phyloP scores from a whole-genome alignment of 75 land plant genomes.

The Cunninghamia lanceolata region DNA sequence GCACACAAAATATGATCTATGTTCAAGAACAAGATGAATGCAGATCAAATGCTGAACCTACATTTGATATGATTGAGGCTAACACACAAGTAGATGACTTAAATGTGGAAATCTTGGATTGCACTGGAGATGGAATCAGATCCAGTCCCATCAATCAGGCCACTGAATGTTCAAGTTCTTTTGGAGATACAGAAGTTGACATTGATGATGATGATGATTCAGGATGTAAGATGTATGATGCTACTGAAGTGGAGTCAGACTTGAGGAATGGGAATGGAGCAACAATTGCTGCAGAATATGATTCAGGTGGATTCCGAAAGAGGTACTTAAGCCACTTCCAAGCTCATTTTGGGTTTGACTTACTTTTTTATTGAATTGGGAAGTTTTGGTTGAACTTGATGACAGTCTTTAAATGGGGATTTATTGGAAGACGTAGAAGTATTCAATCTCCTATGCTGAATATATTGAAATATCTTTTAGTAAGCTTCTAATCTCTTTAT shows the following conservation, averaged over 20 bases:
- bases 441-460: background rate
- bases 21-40: conserved; percentile 2
- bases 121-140: conserved; percentile 26
- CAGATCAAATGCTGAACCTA: conserved; percentile 6
- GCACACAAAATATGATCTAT: conserved; percentile 7
- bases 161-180: conserved; percentile 50
- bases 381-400: background rate
- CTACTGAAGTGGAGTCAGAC: conserved; percentile 41
- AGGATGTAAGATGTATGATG: conserved; percentile 4
- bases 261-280: conserved; percentile 50
- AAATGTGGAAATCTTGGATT: conserved; percentile 8
- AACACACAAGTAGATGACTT: background rate
- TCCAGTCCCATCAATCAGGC: conserved; percentile 26
- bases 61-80: background rate
- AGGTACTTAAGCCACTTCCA: background rate
- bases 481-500: background rate
- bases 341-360: background rate
- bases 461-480: background rate
- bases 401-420: background rate
- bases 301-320: conserved; percentile 8
- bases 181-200: conserved; percentile 23
- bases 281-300: conserved; percentile 19
- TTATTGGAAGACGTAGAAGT: background rate
- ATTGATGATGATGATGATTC: conserved; percentile 14
- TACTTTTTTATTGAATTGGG: background rate